A percentile compares a stretch with the other conserved stretches of the same genome.
Evolutionary conservation across 257 asterid genomes (phyloP).

Genomic region (Echites panduratus): DNA sequence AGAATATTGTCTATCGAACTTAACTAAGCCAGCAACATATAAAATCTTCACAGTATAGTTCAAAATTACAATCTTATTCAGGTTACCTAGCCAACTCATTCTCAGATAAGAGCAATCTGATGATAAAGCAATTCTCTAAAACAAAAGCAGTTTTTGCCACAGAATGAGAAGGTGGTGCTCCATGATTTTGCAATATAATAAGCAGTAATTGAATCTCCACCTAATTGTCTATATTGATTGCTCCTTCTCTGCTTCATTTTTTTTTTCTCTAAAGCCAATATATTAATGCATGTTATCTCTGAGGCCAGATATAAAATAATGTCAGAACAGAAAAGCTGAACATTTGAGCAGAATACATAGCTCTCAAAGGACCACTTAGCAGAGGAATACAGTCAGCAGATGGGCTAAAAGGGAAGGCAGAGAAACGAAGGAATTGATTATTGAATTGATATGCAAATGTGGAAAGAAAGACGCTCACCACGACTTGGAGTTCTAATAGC

Average conservation of each 20-base stretch:
- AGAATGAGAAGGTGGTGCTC: no score
- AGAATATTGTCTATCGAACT: background rate
- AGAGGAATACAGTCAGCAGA: background rate
- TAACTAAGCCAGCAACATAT: background rate
- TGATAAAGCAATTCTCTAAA: background rate
- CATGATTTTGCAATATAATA: no score
- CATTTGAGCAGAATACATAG: no score
- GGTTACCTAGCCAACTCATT: background rate
- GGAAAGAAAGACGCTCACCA: constrained; percentile 28
- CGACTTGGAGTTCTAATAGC: constrained; percentile 31
- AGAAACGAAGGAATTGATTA: background rate
- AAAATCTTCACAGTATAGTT: no score
- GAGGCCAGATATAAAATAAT: no score
- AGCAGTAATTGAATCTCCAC: background rate
- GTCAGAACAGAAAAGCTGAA: no score
- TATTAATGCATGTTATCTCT: no score
- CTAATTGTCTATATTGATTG: background rate
- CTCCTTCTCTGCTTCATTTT: background rate
- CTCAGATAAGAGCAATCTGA: background rate
- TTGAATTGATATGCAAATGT: background rate
- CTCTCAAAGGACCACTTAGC: background rate
- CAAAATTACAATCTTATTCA: no score
- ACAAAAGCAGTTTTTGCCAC: background rate
- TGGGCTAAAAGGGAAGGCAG: background rate
- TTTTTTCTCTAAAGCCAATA: background rate